These are phyloP conservation scores for Pterocarpus santalinus DNA, from an alignment of 306 rosid species.

Conservation along the genomic window DNA sequence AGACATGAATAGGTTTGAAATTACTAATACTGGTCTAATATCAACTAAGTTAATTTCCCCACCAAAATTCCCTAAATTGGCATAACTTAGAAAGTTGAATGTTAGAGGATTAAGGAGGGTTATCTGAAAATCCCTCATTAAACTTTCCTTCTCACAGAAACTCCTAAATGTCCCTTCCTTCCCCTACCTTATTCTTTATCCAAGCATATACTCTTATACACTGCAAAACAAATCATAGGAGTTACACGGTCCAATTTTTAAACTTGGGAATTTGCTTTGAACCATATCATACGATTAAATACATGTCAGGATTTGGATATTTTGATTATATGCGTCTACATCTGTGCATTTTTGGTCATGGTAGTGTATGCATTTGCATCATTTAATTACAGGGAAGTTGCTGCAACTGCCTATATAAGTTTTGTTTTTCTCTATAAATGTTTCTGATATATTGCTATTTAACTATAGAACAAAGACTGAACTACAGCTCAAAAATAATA, in stretches of 20 bases:
- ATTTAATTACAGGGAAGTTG: conserved; percentile 15
- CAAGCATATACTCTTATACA: neutral
- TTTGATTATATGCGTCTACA: neutral
- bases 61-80: conserved; percentile 7
- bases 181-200: no score
- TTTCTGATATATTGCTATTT: neutral
- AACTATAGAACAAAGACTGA: conserved; percentile 29
- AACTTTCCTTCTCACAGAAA: neutral
- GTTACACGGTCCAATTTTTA: neutral
- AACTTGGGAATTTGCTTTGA: conserved; percentile 5
- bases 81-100: neutral
- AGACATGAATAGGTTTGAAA: neutral
- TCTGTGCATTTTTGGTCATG: conserved; percentile 3
- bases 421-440: conserved; percentile 24
- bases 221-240: neutral
- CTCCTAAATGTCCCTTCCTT: neutral
- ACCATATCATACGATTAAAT: neutral
- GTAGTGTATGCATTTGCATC: neutral
- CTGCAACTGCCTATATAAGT: conserved; percentile 14
- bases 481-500: conserved; percentile 3
- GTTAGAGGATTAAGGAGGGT: neutral
- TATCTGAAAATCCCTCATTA: neutral
- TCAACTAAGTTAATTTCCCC: neutral
- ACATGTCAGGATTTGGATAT: neutral
- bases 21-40: neutral